Conservation (phyloP, 306 rosid genomes). For the Cyclanthera cordifolia region DNA sequence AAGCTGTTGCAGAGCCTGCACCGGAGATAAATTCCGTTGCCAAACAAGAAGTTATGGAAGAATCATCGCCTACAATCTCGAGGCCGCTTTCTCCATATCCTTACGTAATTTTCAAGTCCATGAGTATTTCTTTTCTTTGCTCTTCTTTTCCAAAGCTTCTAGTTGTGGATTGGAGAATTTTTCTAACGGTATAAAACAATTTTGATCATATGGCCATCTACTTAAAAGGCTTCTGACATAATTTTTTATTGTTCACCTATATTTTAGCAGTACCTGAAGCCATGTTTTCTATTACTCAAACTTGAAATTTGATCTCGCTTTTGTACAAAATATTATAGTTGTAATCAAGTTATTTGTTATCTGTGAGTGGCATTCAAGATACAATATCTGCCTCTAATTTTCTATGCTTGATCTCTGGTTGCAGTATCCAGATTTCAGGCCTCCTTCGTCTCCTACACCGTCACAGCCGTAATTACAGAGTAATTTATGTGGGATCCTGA, state of each 20-base stretch:
- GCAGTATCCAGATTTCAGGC: slow-evolving; percentile 22
- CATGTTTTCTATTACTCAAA: background rate
- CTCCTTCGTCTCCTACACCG: slow-evolving; percentile 89
- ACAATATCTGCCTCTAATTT: background rate
- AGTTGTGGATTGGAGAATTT: slow-evolving; percentile 3
- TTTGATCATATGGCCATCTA: background rate
- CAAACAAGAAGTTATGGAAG: slow-evolving; percentile 44
- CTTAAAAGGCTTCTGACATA: background rate
- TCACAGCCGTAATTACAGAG: slow-evolving; percentile 48
- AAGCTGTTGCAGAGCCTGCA: slow-evolving; percentile 25
- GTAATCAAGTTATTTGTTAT: background rate
- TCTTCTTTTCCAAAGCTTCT: background rate
- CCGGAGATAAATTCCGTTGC: slow-evolving; percentile 55
- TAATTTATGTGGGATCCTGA: background rate
- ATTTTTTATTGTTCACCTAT: too few species aligned
- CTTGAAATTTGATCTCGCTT: background rate
- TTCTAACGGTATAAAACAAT: background rate
- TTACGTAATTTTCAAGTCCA: slow-evolving; percentile 30
- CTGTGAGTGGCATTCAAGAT: background rate
- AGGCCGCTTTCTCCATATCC: slow-evolving; percentile 81
- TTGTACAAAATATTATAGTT: background rate
- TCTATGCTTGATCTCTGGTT: background rate
- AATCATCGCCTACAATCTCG: slow-evolving; percentile 38
- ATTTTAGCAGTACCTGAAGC: background rate
- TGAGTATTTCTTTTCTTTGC: background rate